These are phyloP conservation scores for Cercospora brassicicola DNA, from an alignment of 2,329 filamentous ascomycete species.

Conservation along the genomic window DNA sequence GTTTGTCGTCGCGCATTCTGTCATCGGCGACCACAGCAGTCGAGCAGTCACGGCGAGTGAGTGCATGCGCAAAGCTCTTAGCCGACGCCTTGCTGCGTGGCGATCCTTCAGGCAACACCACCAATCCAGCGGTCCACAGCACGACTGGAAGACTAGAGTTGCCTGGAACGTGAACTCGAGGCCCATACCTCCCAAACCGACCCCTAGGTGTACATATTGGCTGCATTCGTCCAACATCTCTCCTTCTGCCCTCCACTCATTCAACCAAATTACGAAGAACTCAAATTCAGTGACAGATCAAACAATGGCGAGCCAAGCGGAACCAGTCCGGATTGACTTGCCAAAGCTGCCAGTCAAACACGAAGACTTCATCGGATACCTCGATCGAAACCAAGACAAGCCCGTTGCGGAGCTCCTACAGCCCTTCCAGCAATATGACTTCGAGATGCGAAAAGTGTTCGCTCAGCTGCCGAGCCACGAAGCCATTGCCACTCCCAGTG, in stretches of 20 bases:
- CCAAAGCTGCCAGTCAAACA: slow-evolving; percentile 44
- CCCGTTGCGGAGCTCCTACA: slow-evolving; percentile 60
- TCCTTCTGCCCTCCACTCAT: neutral
- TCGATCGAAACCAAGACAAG: slow-evolving; percentile 56
- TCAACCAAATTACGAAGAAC: neutral
- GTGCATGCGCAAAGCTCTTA: neutral
- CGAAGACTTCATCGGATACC: slow-evolving; percentile 52
- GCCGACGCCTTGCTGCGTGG: neutral
- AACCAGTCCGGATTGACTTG: slow-evolving; percentile 28
- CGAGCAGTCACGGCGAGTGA: neutral
- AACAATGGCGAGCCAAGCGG: slow-evolving; percentile 20
- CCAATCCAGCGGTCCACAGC: neutral
- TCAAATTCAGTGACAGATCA: slow-evolving; percentile 2
- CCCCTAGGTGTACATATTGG: neutral
- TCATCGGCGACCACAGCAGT: neutral
- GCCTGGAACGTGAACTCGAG: neutral
- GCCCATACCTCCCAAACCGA: neutral
- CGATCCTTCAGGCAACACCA: neutral
- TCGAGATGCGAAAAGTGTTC: slow-evolving; percentile 64
- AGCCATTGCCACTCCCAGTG: slow-evolving; percentile 60
- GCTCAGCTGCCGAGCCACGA: slow-evolving; percentile 66
- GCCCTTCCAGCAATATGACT: slow-evolving; percentile 69
- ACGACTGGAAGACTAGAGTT: neutral
- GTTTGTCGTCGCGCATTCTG: neutral
- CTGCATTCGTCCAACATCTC: neutral